Conservation (phyloP, 1,284 basidiomycete genomes). For the Tremellales sp. region DNA sequence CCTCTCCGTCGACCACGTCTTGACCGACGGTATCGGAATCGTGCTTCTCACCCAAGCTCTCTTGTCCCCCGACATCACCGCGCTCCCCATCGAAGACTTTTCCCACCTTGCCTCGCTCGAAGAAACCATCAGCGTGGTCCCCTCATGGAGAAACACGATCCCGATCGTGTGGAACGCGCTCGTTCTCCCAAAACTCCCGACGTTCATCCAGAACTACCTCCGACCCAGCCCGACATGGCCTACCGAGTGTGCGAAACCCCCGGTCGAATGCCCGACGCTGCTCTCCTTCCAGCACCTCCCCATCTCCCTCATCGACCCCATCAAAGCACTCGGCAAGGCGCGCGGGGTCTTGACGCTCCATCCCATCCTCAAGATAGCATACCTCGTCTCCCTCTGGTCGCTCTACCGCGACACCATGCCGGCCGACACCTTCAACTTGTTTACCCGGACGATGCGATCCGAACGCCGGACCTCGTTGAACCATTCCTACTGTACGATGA, state of each 20-base stretch:
- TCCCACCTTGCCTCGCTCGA: conserved; percentile 13
- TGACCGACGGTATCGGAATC: conserved; percentile 23
- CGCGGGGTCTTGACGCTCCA: conserved; percentile 34
- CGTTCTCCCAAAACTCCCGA: conserved; percentile 32
- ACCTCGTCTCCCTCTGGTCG: conserved; percentile 27
- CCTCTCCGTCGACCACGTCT: conserved; percentile 14
- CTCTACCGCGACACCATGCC: conserved; percentile 6
- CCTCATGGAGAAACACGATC: conserved; percentile 17
- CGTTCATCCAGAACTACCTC: conserved; percentile 26
- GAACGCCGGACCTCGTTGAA: conserved; percentile 22
- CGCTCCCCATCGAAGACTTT: conserved; percentile 16
- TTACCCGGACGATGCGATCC: conserved; percentile 21
- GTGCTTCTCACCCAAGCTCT: conserved; percentile 16
- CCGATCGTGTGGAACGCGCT: conserved; percentile 31
- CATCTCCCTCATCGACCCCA: conserved; percentile 5
- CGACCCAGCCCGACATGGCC: conserved; percentile 27
- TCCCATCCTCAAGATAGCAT: conserved; percentile 30
- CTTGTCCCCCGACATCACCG: conserved; percentile 11
- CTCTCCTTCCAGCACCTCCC: conserved; percentile 18
- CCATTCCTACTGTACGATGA: conserved; percentile 28
- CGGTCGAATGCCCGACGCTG: conserved; percentile 7
- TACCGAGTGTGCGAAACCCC: conserved; percentile 3
- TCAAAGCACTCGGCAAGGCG: conserved; percentile 21
- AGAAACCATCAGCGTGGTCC: conserved; percentile 26
- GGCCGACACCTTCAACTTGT: conserved; percentile 9